A percentile compares a stretch with the other conserved stretches of the same genome.
phyloP scores from a whole-genome alignment of 2,329 filamentous ascomycete genomes.

The Elsinoe arachidis region DNA sequence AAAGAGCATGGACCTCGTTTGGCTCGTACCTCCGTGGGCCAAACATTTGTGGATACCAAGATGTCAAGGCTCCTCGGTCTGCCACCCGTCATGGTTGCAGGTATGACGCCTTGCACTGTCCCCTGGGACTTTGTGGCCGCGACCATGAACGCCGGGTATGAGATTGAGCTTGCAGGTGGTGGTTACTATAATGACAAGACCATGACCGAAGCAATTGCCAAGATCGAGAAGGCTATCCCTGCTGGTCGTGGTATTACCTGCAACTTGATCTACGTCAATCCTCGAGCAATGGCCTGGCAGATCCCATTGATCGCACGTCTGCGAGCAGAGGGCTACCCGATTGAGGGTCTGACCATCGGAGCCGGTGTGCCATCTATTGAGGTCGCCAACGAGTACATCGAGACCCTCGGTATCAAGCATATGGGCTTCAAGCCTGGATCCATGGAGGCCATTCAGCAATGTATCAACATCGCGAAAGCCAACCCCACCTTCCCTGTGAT shows the following conservation, averaged over 20 bases:
- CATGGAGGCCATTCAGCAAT: conserved; percentile 74
- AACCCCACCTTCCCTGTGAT: conserved; percentile 90
- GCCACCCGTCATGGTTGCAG: conserved; percentile 81
- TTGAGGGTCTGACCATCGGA: conserved; percentile 86
- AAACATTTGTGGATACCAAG: conserved; percentile 93
- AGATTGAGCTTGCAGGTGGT: conserved; percentile 81
- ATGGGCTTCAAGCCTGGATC: conserved; percentile 93
- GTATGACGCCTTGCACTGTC: conserved; percentile 87
- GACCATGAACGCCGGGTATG: conserved; percentile 91
- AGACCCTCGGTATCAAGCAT: conserved; percentile 85
- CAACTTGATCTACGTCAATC: conserved; percentile 87
- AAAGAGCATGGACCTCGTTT: conserved; percentile 92
- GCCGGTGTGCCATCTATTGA: conserved; percentile 91
- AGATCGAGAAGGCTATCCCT: conserved; percentile 77
- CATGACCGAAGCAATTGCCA: conserved; percentile 73
- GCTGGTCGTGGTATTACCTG: conserved; percentile 79
- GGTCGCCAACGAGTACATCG: conserved; percentile 86
- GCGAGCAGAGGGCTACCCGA: conserved; percentile 75
- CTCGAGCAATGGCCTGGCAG: conserved; percentile 84
- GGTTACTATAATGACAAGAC: conserved; percentile 77
- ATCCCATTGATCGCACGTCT: conserved; percentile 75
- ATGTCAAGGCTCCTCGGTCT: conserved; percentile 81
- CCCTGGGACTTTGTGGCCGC: conserved; percentile 87
- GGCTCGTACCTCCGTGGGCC: conserved; percentile 77
- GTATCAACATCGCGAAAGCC: conserved; percentile 89